Percentiles rank a stretch among this genome's conserved stretches.
phyloP scores from a whole-genome alignment of 1,284 basidiomycete genomes.

The Phaffia rhodozyma region DNA sequence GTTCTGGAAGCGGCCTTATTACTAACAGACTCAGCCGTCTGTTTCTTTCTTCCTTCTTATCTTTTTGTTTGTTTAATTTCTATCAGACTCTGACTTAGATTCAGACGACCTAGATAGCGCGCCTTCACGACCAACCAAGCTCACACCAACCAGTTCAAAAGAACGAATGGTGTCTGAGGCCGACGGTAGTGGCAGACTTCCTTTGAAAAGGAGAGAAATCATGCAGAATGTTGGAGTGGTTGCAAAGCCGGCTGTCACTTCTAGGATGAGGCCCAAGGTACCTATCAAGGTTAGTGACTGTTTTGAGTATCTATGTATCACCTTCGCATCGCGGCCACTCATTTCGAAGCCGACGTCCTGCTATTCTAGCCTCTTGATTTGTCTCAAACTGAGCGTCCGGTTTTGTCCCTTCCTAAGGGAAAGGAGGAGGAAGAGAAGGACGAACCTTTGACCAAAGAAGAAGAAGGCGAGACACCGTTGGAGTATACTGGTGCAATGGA shows the following conservation, averaged over 20 bases:
- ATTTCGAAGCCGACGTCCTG: not conserved
- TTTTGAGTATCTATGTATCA: too few relatives aligned
- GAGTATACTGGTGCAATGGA: conserved; percentile 11
- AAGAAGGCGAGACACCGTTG: conserved; percentile 6
- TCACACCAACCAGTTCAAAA: too few relatives aligned
- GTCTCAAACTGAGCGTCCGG: not conserved
- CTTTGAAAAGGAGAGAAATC: conserved; percentile 8
- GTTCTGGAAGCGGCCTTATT: too few relatives aligned
- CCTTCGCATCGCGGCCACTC: not conserved
- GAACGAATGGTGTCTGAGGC: not conserved
- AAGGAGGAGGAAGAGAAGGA: conserved; percentile 12
- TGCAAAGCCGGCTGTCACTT: not conserved
- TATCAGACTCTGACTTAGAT: conserved; percentile 11
- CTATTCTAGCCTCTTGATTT: conserved; percentile 6
- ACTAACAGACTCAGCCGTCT: too few relatives aligned
- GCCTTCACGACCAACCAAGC: not conserved
- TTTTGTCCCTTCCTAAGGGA: conserved; percentile 2
- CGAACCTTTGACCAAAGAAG: conserved; percentile 17
- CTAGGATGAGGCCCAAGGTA: not conserved
- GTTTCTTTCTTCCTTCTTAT: too few relatives aligned
- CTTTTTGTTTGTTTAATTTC: not conserved
- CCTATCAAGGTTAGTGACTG: not conserved
- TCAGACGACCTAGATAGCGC: conserved; percentile 13
- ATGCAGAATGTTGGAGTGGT: not conserved
- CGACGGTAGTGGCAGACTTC: not conserved